These are phyloP conservation scores for Saccharomyces pastorianus DNA, from an alignment of 1,139 yeast species.

Conservation along the genomic window DNA sequence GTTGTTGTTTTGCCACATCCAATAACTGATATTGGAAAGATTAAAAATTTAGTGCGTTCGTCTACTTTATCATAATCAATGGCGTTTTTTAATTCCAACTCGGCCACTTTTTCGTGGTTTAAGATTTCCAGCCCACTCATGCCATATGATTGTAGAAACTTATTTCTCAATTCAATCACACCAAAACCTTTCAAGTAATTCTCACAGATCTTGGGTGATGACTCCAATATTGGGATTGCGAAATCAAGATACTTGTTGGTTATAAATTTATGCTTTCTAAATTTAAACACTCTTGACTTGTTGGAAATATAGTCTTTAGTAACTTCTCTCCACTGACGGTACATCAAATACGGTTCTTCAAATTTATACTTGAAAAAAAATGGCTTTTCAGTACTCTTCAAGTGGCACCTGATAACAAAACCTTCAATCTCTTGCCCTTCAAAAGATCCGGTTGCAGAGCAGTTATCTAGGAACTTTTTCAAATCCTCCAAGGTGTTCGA, in stretches of 20 bases:
- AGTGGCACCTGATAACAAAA: conserved; percentile 68
- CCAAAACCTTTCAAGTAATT: conserved; percentile 56
- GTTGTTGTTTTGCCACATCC: conserved; percentile 96
- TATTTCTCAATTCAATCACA: conserved; percentile 60
- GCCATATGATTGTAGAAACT: conserved; percentile 44
- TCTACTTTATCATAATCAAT: conserved; percentile 29
- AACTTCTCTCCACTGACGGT: conserved; percentile 83
- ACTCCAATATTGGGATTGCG: conserved; percentile 46
- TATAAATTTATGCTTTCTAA: conserved; percentile 48
- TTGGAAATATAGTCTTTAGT: conserved; percentile 53
- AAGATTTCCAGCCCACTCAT: conserved; percentile 41
- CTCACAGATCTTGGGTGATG: conserved; percentile 39
- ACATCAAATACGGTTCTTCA: conserved; percentile 88
- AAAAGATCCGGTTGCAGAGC: conserved; percentile 64
- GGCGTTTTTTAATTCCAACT: conserved; percentile 31
- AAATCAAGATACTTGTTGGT: conserved; percentile 64
- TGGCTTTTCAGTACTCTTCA: conserved; percentile 31
- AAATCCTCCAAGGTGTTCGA: conserved; percentile 38
- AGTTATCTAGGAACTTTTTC: conserved; percentile 44
- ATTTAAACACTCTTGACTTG: conserved; percentile 39
- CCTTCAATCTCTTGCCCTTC: conserved; percentile 78
- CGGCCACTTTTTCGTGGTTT: conserved; percentile 32
- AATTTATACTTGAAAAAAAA: conserved; percentile 86
- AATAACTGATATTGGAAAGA: conserved; percentile 80
- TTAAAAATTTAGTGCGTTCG: conserved; percentile 43